Percentiles rank a stretch among this genome's conserved stretches.
Conservation (phyloP, 176 grass and related monocot genomes). For the Hordeum marinum region DNA sequence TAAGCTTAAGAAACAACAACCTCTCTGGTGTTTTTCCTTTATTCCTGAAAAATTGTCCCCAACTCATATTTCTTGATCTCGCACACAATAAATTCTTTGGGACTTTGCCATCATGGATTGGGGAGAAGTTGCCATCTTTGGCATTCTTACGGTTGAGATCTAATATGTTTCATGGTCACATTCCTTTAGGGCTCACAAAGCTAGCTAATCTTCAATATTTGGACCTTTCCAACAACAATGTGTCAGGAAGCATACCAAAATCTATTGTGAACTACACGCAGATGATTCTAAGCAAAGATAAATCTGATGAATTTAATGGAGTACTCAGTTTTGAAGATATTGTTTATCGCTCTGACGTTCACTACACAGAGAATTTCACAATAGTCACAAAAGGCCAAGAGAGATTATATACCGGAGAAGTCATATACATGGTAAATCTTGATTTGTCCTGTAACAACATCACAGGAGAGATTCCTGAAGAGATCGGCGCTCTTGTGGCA, state of each 20-base stretch:
- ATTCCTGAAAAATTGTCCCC: not conserved
- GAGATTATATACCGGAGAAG: not conserved
- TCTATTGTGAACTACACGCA: not conserved
- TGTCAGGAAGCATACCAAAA: conserved; percentile 24
- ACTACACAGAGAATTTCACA: not conserved
- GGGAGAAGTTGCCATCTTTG: not conserved
- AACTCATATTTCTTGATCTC: not conserved
- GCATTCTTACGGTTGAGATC: not conserved
- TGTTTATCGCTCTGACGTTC: not conserved
- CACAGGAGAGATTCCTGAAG: not conserved
- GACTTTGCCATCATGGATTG: conserved; percentile 3
- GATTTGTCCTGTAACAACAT: conserved; percentile 37
- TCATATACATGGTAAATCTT: not conserved
- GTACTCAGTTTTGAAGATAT: not conserved
- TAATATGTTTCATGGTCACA: conserved; percentile 43
- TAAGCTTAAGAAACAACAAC: not conserved
- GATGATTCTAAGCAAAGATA: not conserved
- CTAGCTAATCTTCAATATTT: not conserved
- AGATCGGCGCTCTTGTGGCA: not conserved
- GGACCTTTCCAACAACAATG: conserved; percentile 22
- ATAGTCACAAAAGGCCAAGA: conserved; percentile 30
- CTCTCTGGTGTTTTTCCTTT: not conserved
- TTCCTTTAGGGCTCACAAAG: not conserved
- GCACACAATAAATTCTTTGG: not conserved
- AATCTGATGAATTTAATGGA: not conserved